Percentiles rank a stretch among this genome's conserved stretches.
Conservation (phyloP, 148 eudicot genomes). For the Fagopyrum homotropicum region DNA sequence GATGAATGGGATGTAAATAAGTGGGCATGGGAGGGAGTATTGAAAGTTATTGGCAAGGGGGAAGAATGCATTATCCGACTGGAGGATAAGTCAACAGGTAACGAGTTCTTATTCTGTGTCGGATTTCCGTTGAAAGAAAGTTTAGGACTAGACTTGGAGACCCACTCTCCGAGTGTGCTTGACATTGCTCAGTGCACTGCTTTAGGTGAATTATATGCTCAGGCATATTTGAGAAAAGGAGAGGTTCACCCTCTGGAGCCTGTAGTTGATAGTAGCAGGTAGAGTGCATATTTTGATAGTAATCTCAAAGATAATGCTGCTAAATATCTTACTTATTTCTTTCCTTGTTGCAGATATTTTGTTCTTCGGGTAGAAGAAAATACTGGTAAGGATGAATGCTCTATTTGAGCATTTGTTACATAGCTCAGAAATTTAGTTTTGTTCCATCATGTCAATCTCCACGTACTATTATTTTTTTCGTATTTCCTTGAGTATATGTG, state of each 20-base stretch:
- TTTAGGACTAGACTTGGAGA: slow-evolving; percentile 27
- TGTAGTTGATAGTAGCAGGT: slow-evolving; percentile 99
- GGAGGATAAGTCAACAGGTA: slow-evolving; percentile 88
- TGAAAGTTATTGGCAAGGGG: slow-evolving; percentile 90
- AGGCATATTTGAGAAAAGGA: slow-evolving; percentile 84
- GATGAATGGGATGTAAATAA: slow-evolving; percentile 99
- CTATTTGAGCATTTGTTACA: neutral
- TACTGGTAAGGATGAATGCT: slow-evolving; percentile 45
- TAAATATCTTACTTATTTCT: too few relatives aligned
- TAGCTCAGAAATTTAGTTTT: neutral
- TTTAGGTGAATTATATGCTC: slow-evolving; percentile 89
- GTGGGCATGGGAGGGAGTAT: slow-evolving; percentile 95
- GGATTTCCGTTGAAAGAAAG: neutral
- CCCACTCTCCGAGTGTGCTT: neutral
- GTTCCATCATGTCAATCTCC: neutral
- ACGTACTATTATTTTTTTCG: too few relatives aligned
- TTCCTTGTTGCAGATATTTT: slow-evolving; percentile 71
- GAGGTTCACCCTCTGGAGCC: slow-evolving; percentile 97
- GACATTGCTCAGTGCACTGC: slow-evolving; percentile 5
- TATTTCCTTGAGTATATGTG: too few relatives aligned
- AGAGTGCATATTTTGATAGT: neutral
- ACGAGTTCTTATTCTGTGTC: neutral
- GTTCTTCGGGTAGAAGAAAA: slow-evolving; percentile 94
- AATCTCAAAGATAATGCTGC: neutral
- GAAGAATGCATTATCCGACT: slow-evolving; percentile 94